Evolutionary conservation across 257 asterid species (phyloP), one percentile per base, ranked within the genome.

Genomic region (Solanum clarkiae): DNA sequence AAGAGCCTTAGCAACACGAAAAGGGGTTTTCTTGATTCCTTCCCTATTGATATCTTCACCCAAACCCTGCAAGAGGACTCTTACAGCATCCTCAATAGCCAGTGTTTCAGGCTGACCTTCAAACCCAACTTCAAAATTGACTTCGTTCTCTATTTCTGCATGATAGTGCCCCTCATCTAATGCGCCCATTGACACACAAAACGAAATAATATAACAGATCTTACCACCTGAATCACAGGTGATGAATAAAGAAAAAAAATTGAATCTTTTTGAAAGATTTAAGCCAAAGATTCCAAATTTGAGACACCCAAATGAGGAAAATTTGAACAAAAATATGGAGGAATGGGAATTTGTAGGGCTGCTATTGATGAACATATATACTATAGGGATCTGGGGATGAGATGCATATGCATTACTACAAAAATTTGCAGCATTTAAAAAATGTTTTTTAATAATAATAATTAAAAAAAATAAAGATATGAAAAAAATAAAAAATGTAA

Each of bases 41-140:
- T 97, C 98, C 12, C 99, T 96, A 81, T 94, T 90, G 86, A 94
- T 63, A 89, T 97, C 99, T 86, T 97, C 99, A 54, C 97, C 99
- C 92, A 95, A 89, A 53, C 98, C 98, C 49, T 91, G 94, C 92
- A 97, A 90, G 12, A 97, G 92, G 57, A 95, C 93, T 88, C 92
- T 95, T 81, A 97, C 99, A 84, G 98, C 95, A 83, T 91, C 96
- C 84, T 93, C 92, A 89, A 95, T 96, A 75, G 90, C 94, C 55
- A 88, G 18, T 57, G 83, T 89, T 84, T 91, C 98, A 15, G 90
- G 84, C 84, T 92, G 91, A 32, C 72, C 90, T 86, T 91, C 95
- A 81, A 88, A 87, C 55, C 91, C 93, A 84, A 91, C 86, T 88
- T 92, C 95, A 85, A 90, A 84, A 84, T 84, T 85, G 87, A 91